Evolutionary conservation across 164 flowering plant species (phyloP).

Genomic region (Vitis amurensis): DNA sequence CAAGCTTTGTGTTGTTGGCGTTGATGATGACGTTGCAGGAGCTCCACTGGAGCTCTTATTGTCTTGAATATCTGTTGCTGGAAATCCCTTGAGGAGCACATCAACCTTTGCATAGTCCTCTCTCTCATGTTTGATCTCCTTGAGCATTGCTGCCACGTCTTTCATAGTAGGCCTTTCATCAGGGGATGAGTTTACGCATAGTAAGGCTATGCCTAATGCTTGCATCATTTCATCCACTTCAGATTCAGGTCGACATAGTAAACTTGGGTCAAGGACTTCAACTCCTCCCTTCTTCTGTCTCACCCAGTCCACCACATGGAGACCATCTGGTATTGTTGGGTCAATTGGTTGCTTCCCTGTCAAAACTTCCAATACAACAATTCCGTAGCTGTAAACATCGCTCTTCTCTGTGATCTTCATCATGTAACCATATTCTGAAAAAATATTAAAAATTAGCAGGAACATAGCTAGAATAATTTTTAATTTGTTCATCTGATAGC

Average conservation of each 20-base stretch:
- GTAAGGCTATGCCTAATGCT: conserved; percentile 78
- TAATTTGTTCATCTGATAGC: neutral
- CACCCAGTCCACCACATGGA: conserved; percentile 88
- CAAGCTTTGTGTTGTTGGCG: conserved; percentile 17
- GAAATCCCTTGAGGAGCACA: conserved; percentile 48
- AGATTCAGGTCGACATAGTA: conserved; percentile 53
- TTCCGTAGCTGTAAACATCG: conserved; percentile 91
- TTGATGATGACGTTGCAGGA: conserved; percentile 32
- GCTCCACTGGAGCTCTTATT: conserved; percentile 19
- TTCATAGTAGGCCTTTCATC: conserved; percentile 93
- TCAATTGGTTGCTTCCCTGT: conserved; percentile 95
- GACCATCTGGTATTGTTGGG: conserved; percentile 85
- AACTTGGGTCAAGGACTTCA: conserved; percentile 60
- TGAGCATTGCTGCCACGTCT: conserved; percentile 94
- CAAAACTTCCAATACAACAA: conserved; percentile 76
- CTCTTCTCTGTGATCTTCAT: conserved; percentile 92
- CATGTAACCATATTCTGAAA: conserved; percentile 85
- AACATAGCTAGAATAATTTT: neutral
- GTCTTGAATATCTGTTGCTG: conserved; percentile 25
- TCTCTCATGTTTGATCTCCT: conserved; percentile 76
- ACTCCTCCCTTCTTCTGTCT: conserved; percentile 51
- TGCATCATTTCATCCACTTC: conserved; percentile 85
- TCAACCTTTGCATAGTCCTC: conserved; percentile 68
- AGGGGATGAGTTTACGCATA: conserved; percentile 72
- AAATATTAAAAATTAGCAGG: neutral